Evolutionary conservation across 2,329 filamentous ascomycete species (phyloP).

Genomic region (Exophiala sp.): DNA sequence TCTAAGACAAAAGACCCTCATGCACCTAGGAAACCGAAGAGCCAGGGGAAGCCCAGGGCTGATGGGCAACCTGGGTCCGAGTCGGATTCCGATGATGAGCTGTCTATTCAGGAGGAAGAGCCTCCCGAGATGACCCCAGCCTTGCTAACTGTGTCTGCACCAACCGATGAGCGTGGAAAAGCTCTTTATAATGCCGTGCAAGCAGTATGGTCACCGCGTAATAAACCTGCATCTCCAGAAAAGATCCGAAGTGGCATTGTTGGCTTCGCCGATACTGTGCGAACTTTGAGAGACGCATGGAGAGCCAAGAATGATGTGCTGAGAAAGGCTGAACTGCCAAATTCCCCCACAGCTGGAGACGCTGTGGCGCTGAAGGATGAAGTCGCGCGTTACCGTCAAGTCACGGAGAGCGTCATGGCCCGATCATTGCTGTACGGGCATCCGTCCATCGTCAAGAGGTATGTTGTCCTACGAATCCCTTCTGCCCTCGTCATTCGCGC

Average conservation of each 20-base stretch:
- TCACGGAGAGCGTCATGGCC: slow-evolving; percentile 51
- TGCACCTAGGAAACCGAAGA: slow-evolving; percentile 26
- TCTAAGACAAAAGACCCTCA: slow-evolving; percentile 7
- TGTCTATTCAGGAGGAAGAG: slow-evolving; percentile 50
- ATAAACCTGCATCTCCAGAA: slow-evolving; percentile 47
- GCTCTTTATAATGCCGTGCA: slow-evolving; percentile 56
- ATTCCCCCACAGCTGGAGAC: slow-evolving; percentile 40
- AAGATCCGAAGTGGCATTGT: slow-evolving; percentile 55
- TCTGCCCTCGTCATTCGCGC: neutral
- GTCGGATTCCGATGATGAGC: slow-evolving; percentile 42
- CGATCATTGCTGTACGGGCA: slow-evolving; percentile 45
- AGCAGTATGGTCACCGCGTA: slow-evolving; percentile 58
- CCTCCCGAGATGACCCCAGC: slow-evolving; percentile 55
- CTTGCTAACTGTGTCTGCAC: slow-evolving; percentile 50
- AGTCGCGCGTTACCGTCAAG: slow-evolving; percentile 55
- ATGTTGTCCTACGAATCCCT: slow-evolving; percentile 34
- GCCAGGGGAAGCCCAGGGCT: slow-evolving; percentile 20
- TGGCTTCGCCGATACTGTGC: slow-evolving; percentile 58
- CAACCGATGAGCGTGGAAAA: slow-evolving; percentile 49
- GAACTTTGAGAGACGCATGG: slow-evolving; percentile 60
- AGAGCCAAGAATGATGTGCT: slow-evolving; percentile 56
- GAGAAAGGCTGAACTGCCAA: slow-evolving; percentile 56
- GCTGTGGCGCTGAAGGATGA: slow-evolving; percentile 54
- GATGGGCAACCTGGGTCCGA: slow-evolving; percentile 44
- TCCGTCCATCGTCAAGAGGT: slow-evolving; percentile 48